These are phyloP conservation scores for Agrocybe praecox DNA, from an alignment of 768 basidiomycete species.

Conservation along the genomic window DNA sequence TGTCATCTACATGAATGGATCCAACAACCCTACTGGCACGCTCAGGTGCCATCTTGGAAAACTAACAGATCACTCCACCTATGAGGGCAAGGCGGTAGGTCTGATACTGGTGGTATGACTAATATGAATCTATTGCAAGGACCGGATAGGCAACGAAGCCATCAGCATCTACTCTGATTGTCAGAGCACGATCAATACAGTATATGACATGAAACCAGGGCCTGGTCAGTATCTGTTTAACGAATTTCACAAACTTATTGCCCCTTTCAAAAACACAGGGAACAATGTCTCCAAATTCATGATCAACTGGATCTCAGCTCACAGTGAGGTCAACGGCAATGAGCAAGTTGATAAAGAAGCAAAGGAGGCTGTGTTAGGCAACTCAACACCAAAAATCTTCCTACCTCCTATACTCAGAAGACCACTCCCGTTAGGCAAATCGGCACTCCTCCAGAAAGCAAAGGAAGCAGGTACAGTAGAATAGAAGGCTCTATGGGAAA, in stretches of 20 bases:
- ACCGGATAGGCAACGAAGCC: neutral
- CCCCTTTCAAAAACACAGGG: neutral
- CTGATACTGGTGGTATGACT: neutral
- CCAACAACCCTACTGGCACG: neutral
- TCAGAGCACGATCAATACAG: neutral
- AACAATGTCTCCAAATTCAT: neutral
- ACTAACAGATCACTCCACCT: neutral
- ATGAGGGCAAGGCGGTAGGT: neutral
- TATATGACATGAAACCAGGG: neutral
- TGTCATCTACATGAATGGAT: neutral
- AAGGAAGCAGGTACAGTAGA: neutral
- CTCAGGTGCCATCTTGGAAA: neutral
- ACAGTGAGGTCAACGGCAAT: neutral
- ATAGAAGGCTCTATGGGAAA: neutral
- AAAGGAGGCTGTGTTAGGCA: neutral
- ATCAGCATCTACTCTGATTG: neutral
- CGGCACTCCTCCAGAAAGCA: neutral
- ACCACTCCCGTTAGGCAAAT: neutral
- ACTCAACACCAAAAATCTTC: neutral
- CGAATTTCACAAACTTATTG: neutral
- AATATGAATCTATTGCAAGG: neutral
- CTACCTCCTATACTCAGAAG: neutral
- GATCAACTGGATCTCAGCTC: slow-evolving; percentile 1
- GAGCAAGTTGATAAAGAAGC: slow-evolving; percentile 1
- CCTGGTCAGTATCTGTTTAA: slow-evolving; percentile 7